Conservation (phyloP, 2,329 filamentous ascomycete species). For the Uncinocarpus reesii region DNA sequence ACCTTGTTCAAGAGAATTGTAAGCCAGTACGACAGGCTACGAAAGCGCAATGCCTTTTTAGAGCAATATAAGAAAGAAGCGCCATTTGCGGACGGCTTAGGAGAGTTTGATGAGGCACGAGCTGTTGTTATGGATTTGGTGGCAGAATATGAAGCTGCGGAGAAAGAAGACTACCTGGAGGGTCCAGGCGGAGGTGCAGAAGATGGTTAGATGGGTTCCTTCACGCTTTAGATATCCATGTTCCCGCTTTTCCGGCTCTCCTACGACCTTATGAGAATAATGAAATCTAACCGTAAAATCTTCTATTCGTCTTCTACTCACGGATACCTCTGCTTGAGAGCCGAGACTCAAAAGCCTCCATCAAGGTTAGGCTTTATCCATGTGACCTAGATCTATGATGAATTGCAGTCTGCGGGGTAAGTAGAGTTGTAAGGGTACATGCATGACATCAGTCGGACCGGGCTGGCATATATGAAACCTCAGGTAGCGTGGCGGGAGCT, state of each 20-base stretch:
- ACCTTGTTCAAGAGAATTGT: constrained; percentile 94
- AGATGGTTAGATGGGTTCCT: constrained; percentile 10
- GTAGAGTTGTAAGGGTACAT: not conserved
- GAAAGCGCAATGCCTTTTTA: constrained; percentile 93
- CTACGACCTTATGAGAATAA: constrained; percentile 3
- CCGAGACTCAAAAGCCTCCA: too few species aligned
- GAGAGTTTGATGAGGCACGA: constrained; percentile 89
- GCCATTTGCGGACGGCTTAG: constrained; percentile 79
- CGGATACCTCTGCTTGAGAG: too few species aligned
- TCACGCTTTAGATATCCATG: not conserved
- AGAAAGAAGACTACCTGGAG: constrained; percentile 79
- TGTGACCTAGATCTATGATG: constrained; percentile 6
- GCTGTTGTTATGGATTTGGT: constrained; percentile 88
- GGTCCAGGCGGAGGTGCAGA: constrained; percentile 14
- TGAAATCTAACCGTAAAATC: not conserved
- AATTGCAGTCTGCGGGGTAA: constrained; percentile 5
- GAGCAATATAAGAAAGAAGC: constrained; percentile 94
- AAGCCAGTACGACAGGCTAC: constrained; percentile 81
- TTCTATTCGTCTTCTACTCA: too few species aligned
- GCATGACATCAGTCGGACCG: constrained; percentile 8
- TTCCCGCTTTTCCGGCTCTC: not conserved
- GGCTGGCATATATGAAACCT: not conserved
- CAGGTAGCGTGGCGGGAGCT: not conserved
- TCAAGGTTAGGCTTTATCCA: too few species aligned
- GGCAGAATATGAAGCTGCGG: constrained; percentile 89